Evolutionary conservation across 2,329 filamentous ascomycete species (phyloP).

Genomic region (Fusarium fujikuroi): DNA sequence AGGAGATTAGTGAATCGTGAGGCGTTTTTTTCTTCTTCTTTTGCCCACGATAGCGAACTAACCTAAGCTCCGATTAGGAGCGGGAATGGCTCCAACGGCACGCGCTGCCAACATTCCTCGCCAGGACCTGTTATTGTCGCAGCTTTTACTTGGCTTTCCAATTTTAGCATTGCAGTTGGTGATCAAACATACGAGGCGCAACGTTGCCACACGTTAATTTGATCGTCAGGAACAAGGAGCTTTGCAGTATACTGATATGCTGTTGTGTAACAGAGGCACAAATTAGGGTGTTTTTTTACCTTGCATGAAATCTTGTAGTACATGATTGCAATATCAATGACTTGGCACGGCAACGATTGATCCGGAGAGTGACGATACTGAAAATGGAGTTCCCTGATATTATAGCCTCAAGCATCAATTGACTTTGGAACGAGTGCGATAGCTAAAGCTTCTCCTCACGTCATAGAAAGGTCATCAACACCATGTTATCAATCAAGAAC

Average conservation of each 20-base stretch:
- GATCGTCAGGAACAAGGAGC: conserved; percentile 28
- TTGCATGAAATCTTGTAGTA: conserved; percentile 8
- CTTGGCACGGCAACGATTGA: conserved; percentile 14
- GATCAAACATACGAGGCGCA: neutral
- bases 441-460: neutral
- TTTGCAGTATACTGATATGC: neutral
- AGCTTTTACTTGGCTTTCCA: neutral
- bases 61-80: neutral
- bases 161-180: neutral
- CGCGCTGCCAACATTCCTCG: conserved; percentile 15
- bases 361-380: neutral
- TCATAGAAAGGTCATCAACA: neutral
- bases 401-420: neutral
- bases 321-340: neutral
- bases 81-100: conserved; percentile 23
- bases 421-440: neutral
- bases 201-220: neutral
- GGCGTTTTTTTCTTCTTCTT: conserved; percentile 1
- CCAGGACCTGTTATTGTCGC: neutral
- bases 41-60: neutral
- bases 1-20: conserved; percentile 13
- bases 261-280: conserved; percentile 11
- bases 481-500: neutral
- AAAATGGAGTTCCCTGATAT: neutral
- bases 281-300: neutral